Base-by-base conservation (phyloP, 2,329 filamentous ascomycete genomes). In the Aspergillus intermedius region DNA sequence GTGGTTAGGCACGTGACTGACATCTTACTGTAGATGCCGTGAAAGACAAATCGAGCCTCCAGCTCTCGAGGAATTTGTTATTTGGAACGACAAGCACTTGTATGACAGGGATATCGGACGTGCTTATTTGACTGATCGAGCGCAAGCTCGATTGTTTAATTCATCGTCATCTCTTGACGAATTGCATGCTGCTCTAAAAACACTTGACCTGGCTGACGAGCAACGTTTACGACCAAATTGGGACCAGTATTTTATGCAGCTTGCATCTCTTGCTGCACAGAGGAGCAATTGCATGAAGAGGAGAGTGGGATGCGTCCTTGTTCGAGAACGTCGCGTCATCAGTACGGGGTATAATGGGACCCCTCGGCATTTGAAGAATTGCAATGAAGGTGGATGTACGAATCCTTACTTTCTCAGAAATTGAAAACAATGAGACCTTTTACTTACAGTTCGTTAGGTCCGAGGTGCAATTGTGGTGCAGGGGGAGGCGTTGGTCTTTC, bases 251-350 rank as follows among this genome's bases (percentile, higher is more conserved):
- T 98, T 98, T 66, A 98, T 98, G 93, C 83, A 88, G 37, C 77
- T 98, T n/a, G 91, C 93, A 4, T 89, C 87, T 30, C 81, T 98
- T 43, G 93, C 93, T 6, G 88, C 91, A 0, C 86, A 89, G 58
- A 81, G 93, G 55, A 89, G 85, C 64, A 98, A 98, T 70, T 98
- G 93, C 75, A 98, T 98, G 93, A 96, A 97, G 73, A 81, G 93
- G 25, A 83, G 91, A 55, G 93, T 98, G 1, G 93, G 93, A 6
- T 96, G 91, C 71, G 93, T 97, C 5, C 78, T 98, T 8, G 91
- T 97, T 30, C 79, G 86, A 54, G 85, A 90, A 63, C 84, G 84
- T 61, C 82, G 91, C 58, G 93, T 98, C 54, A 88, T 97, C 57
- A 89, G 86, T 64, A 98, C 93, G 0, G 93, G 93, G 17, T 98